phyloP scores from a whole-genome alignment of 106 monocot genomes.

The Acorus calamus region DNA sequence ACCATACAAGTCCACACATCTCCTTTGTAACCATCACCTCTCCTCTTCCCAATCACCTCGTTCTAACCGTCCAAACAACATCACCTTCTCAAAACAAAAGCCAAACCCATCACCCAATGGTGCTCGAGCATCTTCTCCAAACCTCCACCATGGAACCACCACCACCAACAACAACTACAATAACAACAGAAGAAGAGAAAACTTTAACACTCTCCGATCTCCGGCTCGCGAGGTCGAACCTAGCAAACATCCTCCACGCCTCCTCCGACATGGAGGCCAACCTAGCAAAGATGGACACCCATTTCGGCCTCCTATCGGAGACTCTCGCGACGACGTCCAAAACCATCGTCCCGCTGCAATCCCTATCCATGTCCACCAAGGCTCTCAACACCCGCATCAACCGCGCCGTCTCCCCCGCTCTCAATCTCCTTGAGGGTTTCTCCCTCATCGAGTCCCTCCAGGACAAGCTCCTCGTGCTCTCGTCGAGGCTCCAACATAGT shows the following conservation, averaged over 20 bases:
- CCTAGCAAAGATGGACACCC: conserved; percentile 7
- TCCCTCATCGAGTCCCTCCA: conserved; percentile 22
- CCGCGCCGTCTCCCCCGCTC: conserved; percentile 33
- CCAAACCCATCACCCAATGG: too few relatives aligned
- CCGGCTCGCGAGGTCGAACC: conserved; percentile 2
- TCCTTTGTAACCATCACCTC: too few relatives aligned
- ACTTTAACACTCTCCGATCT: conserved; percentile 1
- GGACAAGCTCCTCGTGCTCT: conserved; percentile 10
- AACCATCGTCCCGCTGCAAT: conserved; percentile 21
- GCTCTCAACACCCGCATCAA: conserved; percentile 33
- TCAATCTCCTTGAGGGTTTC: conserved; percentile 23
- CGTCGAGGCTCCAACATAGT: neutral
- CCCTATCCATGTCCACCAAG: conserved; percentile 22
- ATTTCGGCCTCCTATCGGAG: conserved; percentile 8
- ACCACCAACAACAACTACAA: too few relatives aligned
- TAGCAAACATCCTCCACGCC: conserved; percentile 14
- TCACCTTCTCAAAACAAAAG: too few relatives aligned
- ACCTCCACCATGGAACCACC: too few relatives aligned
- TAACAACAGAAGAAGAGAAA: too few relatives aligned
- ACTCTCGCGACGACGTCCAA: conserved; percentile 9
- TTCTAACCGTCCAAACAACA: too few relatives aligned
- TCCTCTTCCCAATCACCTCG: too few relatives aligned
- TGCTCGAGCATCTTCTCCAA: too few relatives aligned
- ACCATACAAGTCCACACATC: too few relatives aligned
- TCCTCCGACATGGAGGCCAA: conserved; percentile 1